Percentiles rank a stretch among this genome's conserved stretches.
phyloP scores from a whole-genome alignment of 768 basidiomycete species.

The Boletus rubescentipes region DNA sequence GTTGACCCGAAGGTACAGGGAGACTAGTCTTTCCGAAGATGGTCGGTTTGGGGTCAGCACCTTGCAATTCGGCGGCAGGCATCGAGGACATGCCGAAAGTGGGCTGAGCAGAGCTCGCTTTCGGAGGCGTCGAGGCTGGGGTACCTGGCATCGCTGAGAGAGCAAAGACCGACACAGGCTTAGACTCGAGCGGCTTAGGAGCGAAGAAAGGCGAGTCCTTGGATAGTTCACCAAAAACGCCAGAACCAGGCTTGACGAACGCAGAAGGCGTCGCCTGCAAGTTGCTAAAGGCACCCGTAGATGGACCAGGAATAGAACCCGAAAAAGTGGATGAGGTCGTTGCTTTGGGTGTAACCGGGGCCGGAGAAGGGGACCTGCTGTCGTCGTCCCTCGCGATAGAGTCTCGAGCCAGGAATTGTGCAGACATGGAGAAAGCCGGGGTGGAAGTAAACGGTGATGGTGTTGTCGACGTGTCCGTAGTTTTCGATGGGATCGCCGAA shows the following conservation, averaged over 20 bases:
- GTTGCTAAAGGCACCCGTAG: slow-evolving; percentile 42
- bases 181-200: slow-evolving; percentile 29
- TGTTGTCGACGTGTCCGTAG: slow-evolving; percentile 1
- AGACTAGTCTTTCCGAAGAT: slow-evolving; percentile 33
- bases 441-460: not conserved
- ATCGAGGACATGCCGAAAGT: slow-evolving; percentile 42
- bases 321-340: slow-evolving; percentile 15
- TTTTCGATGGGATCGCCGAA: slow-evolving; percentile 9
- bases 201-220: slow-evolving; percentile 57
- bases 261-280: slow-evolving; percentile 33
- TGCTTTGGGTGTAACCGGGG: not conserved
- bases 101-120: slow-evolving; percentile 24
- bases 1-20: slow-evolving; percentile 10
- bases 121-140: slow-evolving; percentile 24
- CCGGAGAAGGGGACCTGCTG: slow-evolving; percentile 32
- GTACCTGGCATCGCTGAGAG: slow-evolving; percentile 15
- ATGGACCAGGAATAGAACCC: slow-evolving; percentile 24
- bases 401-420: slow-evolving; percentile 13
- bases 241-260: slow-evolving; percentile 39
- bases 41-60: slow-evolving; percentile 26
- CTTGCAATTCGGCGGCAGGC: slow-evolving; percentile 14
- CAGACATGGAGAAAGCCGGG: not conserved
- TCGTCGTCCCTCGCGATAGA: slow-evolving; percentile 14
- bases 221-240: slow-evolving; percentile 36
- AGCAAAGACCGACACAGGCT: slow-evolving; percentile 41